Conservation (phyloP, 2,329 filamentous ascomycete genomes). For the Ascochyta pisi region DNA sequence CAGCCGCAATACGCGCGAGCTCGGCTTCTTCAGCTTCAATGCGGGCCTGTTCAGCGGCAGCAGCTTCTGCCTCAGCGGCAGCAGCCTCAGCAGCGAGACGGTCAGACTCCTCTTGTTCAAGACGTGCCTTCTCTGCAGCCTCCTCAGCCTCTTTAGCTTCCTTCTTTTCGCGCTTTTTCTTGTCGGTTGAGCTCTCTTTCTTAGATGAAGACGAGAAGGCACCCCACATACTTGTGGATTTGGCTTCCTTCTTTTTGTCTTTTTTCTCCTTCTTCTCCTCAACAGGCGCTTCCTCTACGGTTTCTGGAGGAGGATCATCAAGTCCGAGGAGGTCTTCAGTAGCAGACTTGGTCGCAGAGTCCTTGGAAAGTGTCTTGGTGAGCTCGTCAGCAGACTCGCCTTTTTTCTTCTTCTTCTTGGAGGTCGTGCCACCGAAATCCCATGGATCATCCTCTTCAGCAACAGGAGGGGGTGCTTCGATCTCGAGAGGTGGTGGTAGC, state of each 20-base stretch:
- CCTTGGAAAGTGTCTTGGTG: conserved; percentile 38
- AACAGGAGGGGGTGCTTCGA: conserved; percentile 50
- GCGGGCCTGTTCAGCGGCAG: conserved; percentile 25
- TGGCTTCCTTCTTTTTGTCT: conserved; percentile 35
- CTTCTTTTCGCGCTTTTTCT: conserved; percentile 43
- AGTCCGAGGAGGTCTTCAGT: conserved; percentile 44
- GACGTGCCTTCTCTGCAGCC: conserved; percentile 35
- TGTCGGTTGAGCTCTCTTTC: conserved; percentile 44
- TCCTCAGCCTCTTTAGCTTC: conserved; percentile 42
- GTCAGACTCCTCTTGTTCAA: conserved; percentile 48
- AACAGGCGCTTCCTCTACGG: conserved; percentile 17
- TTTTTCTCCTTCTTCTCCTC: conserved; percentile 41
- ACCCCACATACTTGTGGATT: conserved; percentile 32
- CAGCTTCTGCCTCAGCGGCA: conserved; percentile 39
- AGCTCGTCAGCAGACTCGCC: conserved; percentile 37
- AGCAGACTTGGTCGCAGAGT: conserved; percentile 42
- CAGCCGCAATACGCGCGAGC: conserved; percentile 33
- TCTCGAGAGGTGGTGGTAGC: conserved; percentile 60
- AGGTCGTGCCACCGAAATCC: conserved; percentile 28
- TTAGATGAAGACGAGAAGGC: conserved; percentile 34
- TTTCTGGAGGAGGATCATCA: conserved; percentile 35
- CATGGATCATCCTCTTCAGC: conserved; percentile 50
- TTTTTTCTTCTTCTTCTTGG: conserved; percentile 48
- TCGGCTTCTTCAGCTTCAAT: conserved; percentile 21
- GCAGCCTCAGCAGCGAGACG: conserved; percentile 47